Evolutionary conservation across 2,329 filamentous ascomycete genomes (phyloP).

Genomic region (Onygenales sp.): DNA sequence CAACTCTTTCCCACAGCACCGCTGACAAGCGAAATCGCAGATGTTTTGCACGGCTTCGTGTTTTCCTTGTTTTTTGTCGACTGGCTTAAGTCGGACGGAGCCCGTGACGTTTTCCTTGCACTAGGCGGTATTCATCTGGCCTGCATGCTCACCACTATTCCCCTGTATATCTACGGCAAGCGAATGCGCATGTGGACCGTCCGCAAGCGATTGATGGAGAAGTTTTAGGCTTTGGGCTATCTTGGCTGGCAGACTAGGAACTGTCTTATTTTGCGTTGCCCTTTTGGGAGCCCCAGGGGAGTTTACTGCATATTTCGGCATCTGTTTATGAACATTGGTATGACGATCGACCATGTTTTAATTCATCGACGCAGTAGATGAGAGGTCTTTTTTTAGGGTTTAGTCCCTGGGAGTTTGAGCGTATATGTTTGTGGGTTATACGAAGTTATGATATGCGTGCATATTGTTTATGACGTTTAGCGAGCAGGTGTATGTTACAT

Average conservation of each 20-base stretch:
- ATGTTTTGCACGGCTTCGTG: constrained; percentile 79
- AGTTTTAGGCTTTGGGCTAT: constrained; percentile 38
- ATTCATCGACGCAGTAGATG: too few relatives aligned
- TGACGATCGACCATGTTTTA: too few relatives aligned
- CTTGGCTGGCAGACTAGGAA: neutral
- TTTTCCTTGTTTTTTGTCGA: constrained; percentile 80
- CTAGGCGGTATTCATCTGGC: constrained; percentile 79
- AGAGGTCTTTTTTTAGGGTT: too few relatives aligned
- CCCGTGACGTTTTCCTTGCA: constrained; percentile 69
- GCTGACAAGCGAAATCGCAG: constrained; percentile 17
- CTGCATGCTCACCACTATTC: constrained; percentile 64
- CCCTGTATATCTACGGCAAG: constrained; percentile 94
- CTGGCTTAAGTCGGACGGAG: constrained; percentile 69
- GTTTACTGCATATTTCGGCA: too few relatives aligned
- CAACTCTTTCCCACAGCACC: neutral
- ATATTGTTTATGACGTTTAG: constrained; percentile 1
- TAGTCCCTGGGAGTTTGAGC: too few relatives aligned
- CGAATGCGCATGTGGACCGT: constrained; percentile 90
- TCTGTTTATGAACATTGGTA: too few relatives aligned
- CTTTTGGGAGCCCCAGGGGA: too few relatives aligned
- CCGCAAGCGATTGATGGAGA: constrained; percentile 76
- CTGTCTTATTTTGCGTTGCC: too few relatives aligned
- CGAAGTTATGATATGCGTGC: neutral
- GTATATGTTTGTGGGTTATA: too few relatives aligned
- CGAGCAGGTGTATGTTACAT: too few relatives aligned